Evolutionary conservation across 176 grass and related monocot genomes (phyloP).

Genomic region (Dendrocalamus sinicus): DNA sequence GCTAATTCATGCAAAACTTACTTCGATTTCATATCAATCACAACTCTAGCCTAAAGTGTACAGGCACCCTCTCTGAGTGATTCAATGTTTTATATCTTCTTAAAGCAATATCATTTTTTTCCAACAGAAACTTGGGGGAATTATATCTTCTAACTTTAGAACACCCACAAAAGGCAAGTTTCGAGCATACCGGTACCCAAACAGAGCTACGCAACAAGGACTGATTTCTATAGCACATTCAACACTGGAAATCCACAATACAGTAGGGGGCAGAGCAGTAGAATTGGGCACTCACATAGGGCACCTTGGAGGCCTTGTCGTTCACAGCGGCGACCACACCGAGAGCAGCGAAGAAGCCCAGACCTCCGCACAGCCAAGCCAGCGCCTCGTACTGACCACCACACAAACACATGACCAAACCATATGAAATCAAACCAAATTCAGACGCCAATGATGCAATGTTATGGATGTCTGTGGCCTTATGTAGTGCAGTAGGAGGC

Average conservation of each 20-base stretch:
- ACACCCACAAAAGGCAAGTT: background rate
- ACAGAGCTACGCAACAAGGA: background rate
- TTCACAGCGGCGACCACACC: conserved; percentile 69
- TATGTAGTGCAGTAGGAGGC: too few species aligned
- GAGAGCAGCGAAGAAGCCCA: conserved; percentile 75
- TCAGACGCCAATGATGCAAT: background rate
- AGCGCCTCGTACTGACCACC: conserved; percentile 78
- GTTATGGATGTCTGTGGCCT: background rate
- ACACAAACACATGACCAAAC: conserved; percentile 20
- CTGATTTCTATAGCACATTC: background rate
- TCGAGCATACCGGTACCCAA: conserved; percentile 23
- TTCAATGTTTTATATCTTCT: background rate
- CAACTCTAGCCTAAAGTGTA: conserved; percentile 8
- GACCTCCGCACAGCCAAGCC: conserved; percentile 90
- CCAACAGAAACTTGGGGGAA: background rate
- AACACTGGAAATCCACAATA: conserved; percentile 16
- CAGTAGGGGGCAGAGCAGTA: background rate
- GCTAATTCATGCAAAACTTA: background rate
- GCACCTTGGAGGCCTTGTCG: conserved; percentile 90
- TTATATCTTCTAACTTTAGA: conserved; percentile 5
- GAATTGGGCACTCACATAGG: conserved; percentile 69
- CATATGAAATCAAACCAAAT: conserved; percentile 42
- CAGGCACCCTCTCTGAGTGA: background rate
- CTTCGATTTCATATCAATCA: background rate
- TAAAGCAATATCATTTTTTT: background rate